Percentiles rank a stretch among this genome's conserved stretches.
phyloP scores from a whole-genome alignment of 129 eudicot genomes.

The Tanacetum coccineum region DNA sequence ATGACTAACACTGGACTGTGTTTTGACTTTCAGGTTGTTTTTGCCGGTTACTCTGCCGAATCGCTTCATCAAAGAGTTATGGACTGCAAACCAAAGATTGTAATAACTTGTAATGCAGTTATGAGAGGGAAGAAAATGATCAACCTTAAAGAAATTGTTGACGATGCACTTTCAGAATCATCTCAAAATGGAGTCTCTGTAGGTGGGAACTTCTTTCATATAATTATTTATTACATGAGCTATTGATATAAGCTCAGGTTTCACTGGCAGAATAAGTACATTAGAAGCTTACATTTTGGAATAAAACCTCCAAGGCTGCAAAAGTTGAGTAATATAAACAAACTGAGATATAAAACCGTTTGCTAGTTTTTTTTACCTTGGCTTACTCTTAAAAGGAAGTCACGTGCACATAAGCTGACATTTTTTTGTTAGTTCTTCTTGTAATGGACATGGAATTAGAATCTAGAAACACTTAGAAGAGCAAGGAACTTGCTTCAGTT shows the following conservation, averaged over 20 bases:
- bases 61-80: conserved; percentile 82
- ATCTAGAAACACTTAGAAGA: neutral
- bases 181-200: conserved; percentile 54
- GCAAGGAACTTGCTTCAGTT: neutral
- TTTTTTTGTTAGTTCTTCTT: neutral
- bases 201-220: conserved; percentile 42
- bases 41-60: conserved; percentile 98
- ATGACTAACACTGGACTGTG: neutral
- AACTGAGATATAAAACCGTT: no score
- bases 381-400: neutral
- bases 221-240: neutral
- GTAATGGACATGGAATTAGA: neutral
- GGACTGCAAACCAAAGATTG: conserved; percentile 93
- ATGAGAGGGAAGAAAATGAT: conserved; percentile 75
- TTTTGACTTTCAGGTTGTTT: conserved; percentile 67
- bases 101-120: conserved; percentile 93
- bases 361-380: neutral
- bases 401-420: neutral
- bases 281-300: no score
- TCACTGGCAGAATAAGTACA: conserved; percentile 3
- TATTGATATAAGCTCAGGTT: conserved; percentile 13
- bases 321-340: no score
- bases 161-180: conserved; percentile 72
- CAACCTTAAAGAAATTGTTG: conserved; percentile 81
- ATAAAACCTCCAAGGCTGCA: no score